phyloP scores from a whole-genome alignment of 2,329 filamentous ascomycete genomes.

The Fusarium sambucinum region DNA sequence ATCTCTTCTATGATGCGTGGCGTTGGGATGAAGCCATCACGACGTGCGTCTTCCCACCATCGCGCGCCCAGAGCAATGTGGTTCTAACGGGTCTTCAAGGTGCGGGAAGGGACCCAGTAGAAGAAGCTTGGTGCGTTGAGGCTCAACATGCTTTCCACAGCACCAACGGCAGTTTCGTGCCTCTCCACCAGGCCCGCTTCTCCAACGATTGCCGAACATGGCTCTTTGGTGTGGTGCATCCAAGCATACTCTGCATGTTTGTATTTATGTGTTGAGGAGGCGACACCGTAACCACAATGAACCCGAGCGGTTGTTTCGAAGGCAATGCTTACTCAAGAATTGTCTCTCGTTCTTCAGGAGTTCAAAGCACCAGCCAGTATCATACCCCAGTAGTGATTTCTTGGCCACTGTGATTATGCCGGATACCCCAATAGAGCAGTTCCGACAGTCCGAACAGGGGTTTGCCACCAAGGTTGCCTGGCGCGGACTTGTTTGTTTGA shows the following conservation, averaged over 20 bases:
- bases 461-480: slow-evolving; percentile 41
- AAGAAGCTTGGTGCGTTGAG: slow-evolving; percentile 44
- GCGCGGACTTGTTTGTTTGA: slow-evolving; percentile 39
- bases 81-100: slow-evolving; percentile 41
- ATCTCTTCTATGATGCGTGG: background rate
- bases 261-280: slow-evolving; percentile 10
- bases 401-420: slow-evolving; percentile 36
- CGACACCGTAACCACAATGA: background rate
- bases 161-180: slow-evolving; percentile 48
- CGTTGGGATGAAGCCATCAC: slow-evolving; percentile 44
- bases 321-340: slow-evolving; percentile 3
- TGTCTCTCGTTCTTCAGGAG: background rate
- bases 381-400: slow-evolving; percentile 28
- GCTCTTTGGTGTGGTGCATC: slow-evolving; percentile 38
- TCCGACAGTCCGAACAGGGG: slow-evolving; percentile 43
- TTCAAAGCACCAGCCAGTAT: background rate
- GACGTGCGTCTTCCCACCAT: slow-evolving; percentile 24
- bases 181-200: slow-evolving; percentile 49
- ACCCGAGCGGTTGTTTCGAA: slow-evolving; percentile 21
- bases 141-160: slow-evolving; percentile 44
- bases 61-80: slow-evolving; percentile 36
- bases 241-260: slow-evolving; percentile 17
- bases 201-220: slow-evolving; percentile 50
- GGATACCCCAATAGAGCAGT: slow-evolving; percentile 48
- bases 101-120: slow-evolving; percentile 47